Percentiles rank a stretch among this genome's conserved stretches.
These are phyloP conservation scores for Cubamyces lactineus DNA, from an alignment of 768 basidiomycete genomes.

Conservation along the genomic window DNA sequence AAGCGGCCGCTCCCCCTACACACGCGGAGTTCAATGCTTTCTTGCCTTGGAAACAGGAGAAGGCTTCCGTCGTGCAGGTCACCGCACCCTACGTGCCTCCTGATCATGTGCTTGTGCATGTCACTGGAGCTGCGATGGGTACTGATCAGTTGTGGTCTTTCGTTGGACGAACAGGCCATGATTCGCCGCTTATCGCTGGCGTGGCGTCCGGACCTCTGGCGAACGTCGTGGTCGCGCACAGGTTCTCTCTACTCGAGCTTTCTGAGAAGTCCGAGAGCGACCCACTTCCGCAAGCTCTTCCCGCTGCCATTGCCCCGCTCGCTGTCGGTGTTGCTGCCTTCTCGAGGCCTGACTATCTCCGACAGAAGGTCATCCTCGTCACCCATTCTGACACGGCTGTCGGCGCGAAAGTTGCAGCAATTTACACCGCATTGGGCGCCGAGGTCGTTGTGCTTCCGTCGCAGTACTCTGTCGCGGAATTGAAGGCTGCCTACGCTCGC, in stretches of 20 bases:
- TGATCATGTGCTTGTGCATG: not conserved
- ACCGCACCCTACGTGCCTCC: not conserved
- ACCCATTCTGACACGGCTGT: conserved; percentile 2
- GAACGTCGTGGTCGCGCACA: conserved; percentile 8
- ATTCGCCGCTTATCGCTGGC: conserved; percentile 1
- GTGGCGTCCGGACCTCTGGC: conserved; percentile 2
- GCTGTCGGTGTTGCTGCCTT: not conserved
- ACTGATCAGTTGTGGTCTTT: conserved; percentile 1
- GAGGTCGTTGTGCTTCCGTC: not conserved
- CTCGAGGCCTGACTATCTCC: not conserved
- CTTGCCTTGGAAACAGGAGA: not conserved
- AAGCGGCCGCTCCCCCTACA: not conserved
- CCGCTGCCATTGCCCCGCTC: not conserved
- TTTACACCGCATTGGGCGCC: not conserved
- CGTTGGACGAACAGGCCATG: not conserved
- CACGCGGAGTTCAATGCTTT: not conserved
- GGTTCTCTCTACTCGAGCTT: not conserved
- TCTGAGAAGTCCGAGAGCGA: not conserved
- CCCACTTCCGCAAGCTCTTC: not conserved
- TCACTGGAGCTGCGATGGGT: not conserved
- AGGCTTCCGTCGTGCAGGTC: not conserved
- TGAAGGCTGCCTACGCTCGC: not conserved
- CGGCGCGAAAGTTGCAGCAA: not conserved
- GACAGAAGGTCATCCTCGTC: conserved; percentile 6
- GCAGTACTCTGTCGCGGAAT: not conserved